These are phyloP conservation scores for Aspergillus carbonarius DNA, from an alignment of 2,329 filamentous ascomycete genomes.

Conservation along the genomic window DNA sequence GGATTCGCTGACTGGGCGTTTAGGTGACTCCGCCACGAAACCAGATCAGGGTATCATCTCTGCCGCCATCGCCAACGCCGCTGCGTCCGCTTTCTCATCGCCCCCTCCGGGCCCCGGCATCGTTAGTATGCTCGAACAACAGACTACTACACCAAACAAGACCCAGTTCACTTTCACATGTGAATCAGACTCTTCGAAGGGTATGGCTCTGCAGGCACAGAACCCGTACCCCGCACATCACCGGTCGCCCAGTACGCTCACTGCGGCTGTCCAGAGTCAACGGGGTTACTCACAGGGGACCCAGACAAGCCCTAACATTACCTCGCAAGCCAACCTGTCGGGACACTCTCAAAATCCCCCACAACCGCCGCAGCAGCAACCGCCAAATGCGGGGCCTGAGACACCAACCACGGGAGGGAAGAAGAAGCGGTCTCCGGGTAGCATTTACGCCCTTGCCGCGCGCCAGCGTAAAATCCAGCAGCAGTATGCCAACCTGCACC, in stretches of 20 bases:
- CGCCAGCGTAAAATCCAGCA: constrained; percentile 75
- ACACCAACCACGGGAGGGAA: constrained; percentile 57
- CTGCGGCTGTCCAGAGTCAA: constrained; percentile 31
- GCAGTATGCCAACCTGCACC: constrained; percentile 71
- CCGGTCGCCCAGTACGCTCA: constrained; percentile 33
- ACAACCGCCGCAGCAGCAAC: constrained; percentile 1
- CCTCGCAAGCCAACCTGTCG: constrained; percentile 34
- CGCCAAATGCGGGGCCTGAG: constrained; percentile 40
- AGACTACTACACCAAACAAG: constrained; percentile 66
- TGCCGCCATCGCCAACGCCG: constrained; percentile 84
- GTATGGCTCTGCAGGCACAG: constrained; percentile 71
- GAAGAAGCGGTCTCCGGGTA: constrained; percentile 64
- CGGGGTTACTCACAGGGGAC: constrained; percentile 53
- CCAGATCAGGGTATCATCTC: constrained; percentile 81
- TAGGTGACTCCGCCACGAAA: constrained; percentile 38
- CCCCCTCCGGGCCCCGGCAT: constrained; percentile 70
- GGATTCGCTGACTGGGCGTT: constrained; percentile 3
- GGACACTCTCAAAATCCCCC: constrained; percentile 17
- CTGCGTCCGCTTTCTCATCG: constrained; percentile 65
- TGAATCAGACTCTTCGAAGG: constrained; percentile 80
- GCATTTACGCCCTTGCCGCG: constrained; percentile 72
- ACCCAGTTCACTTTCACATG: constrained; percentile 97
- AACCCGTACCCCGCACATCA: constrained; percentile 43
- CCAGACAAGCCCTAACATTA: constrained; percentile 55
- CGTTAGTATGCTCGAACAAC: constrained; percentile 72